A percentile compares a stretch with the other conserved stretches of the same genome.
These are phyloP conservation scores for Pseudopithomyces chartarum DNA, from an alignment of 2,329 filamentous ascomycete species.

Conservation along the genomic window DNA sequence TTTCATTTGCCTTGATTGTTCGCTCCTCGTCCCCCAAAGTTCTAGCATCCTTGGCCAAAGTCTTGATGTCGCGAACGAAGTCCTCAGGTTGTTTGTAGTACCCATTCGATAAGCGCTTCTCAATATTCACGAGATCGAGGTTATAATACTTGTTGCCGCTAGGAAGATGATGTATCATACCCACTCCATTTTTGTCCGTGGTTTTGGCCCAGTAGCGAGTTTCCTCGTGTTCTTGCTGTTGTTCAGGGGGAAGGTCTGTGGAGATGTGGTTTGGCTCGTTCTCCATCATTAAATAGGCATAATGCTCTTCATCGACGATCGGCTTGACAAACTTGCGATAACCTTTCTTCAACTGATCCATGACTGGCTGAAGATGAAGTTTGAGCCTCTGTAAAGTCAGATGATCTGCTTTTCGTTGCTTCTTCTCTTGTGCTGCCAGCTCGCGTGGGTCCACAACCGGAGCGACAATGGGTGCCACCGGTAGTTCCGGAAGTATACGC, in stretches of 20 bases:
- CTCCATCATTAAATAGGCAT: conserved; percentile 84
- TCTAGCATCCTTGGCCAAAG: conserved; percentile 82
- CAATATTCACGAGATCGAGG: conserved; percentile 87
- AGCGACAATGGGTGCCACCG: conserved; percentile 66
- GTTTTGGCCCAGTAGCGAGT: conserved; percentile 78
- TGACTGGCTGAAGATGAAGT: conserved; percentile 86
- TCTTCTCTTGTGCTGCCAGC: conserved; percentile 81
- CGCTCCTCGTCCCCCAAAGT: conserved; percentile 82
- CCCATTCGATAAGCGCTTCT: conserved; percentile 94
- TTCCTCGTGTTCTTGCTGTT: conserved; percentile 58
- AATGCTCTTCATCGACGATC: conserved; percentile 71
- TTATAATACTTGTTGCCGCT: conserved; percentile 94
- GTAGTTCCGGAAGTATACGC: conserved; percentile 76
- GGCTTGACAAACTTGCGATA: conserved; percentile 88
- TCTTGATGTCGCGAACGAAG: conserved; percentile 85
- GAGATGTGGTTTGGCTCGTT: conserved; percentile 70
- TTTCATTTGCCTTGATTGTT: conserved; percentile 85
- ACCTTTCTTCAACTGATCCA: conserved; percentile 92
- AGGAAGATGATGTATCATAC: conserved; percentile 74
- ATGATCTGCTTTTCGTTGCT: conserved; percentile 80
- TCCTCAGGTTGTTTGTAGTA: conserved; percentile 92
- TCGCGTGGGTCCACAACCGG: conserved; percentile 58
- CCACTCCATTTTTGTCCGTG: conserved; percentile 77
- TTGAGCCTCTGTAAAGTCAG: conserved; percentile 86
- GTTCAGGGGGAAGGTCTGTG: conserved; percentile 63